Percentiles rank a stretch among this genome's conserved stretches.
phyloP scores from a whole-genome alignment of 768 basidiomycete genomes.

The Tulasnella sp. region DNA sequence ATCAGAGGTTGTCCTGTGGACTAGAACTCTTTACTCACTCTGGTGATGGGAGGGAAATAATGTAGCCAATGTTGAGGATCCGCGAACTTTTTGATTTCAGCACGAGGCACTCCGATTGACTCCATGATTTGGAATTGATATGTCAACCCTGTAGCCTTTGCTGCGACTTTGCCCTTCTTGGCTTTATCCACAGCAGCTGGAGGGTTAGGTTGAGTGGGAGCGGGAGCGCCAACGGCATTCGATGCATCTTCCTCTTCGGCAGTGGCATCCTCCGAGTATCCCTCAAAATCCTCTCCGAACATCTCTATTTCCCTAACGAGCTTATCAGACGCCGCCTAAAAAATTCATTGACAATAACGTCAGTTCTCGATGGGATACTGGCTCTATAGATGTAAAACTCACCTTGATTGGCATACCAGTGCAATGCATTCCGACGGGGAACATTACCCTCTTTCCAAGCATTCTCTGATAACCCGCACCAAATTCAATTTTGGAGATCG shows the following conservation, averaged over 20 bases:
- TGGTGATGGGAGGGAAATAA: constrained; percentile 93
- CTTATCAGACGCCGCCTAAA: constrained; percentile 90
- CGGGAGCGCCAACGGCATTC: constrained; percentile 22
- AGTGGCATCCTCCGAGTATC: constrained; percentile 36
- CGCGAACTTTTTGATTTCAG: constrained; percentile 91
- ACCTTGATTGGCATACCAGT: constrained; percentile 99
- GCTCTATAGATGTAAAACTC: constrained; percentile 22
- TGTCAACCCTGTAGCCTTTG: constrained; percentile 83
- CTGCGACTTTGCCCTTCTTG: constrained; percentile 88
- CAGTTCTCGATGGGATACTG: not conserved
- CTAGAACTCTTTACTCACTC: constrained; percentile 33
- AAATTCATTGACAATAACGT: not conserved
- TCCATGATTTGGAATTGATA: constrained; percentile 99
- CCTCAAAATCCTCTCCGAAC: constrained; percentile 82
- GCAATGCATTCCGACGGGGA: constrained; percentile 96
- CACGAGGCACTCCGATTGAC: constrained; percentile 74
- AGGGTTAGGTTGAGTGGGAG: constrained; percentile 20
- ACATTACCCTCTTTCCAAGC: constrained; percentile 85
- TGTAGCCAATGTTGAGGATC: constrained; percentile 88
- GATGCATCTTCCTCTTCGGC: constrained; percentile 36
- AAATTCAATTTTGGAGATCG: constrained; percentile 96
- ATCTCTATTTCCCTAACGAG: constrained; percentile 93
- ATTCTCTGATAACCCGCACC: constrained; percentile 89
- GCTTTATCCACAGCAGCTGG: constrained; percentile 52
- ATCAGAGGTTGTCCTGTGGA: not conserved